Base-by-base conservation (phyloP, 129 eudicot genomes). In the Heracleum sosnowskyi region DNA sequence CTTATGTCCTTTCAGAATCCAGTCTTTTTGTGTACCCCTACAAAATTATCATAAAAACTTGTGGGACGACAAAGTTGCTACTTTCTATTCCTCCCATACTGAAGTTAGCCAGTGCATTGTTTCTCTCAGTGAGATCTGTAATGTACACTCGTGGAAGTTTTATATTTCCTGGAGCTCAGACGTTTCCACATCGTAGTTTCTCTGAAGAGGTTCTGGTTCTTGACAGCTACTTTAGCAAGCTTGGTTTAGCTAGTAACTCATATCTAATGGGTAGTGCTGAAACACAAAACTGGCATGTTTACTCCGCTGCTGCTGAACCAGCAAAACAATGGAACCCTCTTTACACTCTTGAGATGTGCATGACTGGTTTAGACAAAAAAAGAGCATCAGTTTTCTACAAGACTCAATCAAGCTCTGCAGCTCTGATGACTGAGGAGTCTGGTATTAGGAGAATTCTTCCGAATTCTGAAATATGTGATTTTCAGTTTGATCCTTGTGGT, bases 51-150 rank as follows among this genome's bases (percentile, higher is more conserved):
- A 82, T 93, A 80, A 93, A 93, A 79, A 93, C 98, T 31, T 93
- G 98, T 83, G 98, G 98, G 73, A 93, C 98, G 7, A 93, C 98
- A 8, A 93, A 93, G 79, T 81, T 93, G 76, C 98, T 93, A 41
- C 89, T 93, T 46, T 88, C 98, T 0, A 93, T 93, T 84, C 93
- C 98, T 46, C 84, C 86, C 37, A 85, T 93, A 75, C 93, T 93
- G 40, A 81, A 86, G 37, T 72, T 91, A 79, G 90, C 96, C 5
- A 75, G 77, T 46, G 74, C 79, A 34, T 82, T 91, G 36, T 82
- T 83, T 11, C 91, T 93, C 45, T 42, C 69, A 9, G 93, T 93
- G 79, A 82, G 78, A 42, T 87, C 96, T 40, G 98, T 91, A 11
- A 76, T 87, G 77, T 93, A 93, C 77, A 85, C 97, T 28, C 97